Base-by-base conservation (phyloP, 352 stramenopile genomes). In the Globisporangium emineosum region DNA sequence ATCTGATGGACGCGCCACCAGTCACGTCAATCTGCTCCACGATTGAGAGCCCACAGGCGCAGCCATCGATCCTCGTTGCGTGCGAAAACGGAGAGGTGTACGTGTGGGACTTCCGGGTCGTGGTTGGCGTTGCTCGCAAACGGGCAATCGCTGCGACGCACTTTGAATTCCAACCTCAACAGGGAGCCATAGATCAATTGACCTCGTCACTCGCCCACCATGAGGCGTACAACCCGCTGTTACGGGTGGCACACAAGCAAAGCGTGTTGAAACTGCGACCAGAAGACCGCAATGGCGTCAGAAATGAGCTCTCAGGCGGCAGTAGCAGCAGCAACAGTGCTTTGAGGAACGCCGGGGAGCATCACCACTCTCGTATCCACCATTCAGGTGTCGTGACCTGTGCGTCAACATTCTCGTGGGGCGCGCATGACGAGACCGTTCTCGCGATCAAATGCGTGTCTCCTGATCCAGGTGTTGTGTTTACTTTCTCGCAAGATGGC, bases 401-500 rank as follows among this genome's bases (percentile, higher is more conserved):
- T 10, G 33, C 65, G 19, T 62, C 80, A 0, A 76, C 69, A 0
- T 68, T 64, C 17, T 73, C 65, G 3, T 89, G 79, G 79, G 68
- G 69, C 54, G 79, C 78, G 5, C 81, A 90, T 52, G 40, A 56
- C 21, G 64, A 70, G 15, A 65, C 60, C 2, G 67, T 90, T 4
- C 59, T 76, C n/a, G 67, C 65, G 4, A 27, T 88, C n/a, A 54
- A 73, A 25, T 68, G 52, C 15, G 57, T 89, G 15, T 17, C 27
- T 2, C 68, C 69, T 15, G 72, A 73, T 33, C 77, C 79, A 21
- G 72, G 72, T 33, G 69, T 78, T 4, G 61, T 90, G n/a, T 79
- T 83, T 3, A 84, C 77, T 7, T 70, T 77, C 30, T 81, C 73
- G 1, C 61, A 64, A 9, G 81, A 90, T 50, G 63, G 73, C 0